These are phyloP conservation scores for Whalleya microplaca DNA, from an alignment of 2,329 filamentous ascomycete genomes.

Conservation along the genomic window DNA sequence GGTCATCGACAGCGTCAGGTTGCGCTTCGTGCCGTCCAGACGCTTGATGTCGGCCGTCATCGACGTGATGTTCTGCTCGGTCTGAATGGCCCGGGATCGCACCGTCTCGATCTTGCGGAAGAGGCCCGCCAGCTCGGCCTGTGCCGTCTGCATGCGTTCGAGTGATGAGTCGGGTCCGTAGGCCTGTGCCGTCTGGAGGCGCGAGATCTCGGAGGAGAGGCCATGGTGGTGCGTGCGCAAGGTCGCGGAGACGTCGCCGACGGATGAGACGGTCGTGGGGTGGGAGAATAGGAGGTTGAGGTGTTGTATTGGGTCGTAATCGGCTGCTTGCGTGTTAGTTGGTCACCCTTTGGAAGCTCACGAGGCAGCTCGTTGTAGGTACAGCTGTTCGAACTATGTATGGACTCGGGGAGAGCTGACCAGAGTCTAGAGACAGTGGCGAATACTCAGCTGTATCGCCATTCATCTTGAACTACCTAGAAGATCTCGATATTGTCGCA, in stretches of 20 bases:
- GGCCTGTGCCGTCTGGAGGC: constrained; percentile 76
- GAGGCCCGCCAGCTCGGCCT: constrained; percentile 84
- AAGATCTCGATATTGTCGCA: constrained; percentile 9
- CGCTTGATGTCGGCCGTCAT: constrained; percentile 99
- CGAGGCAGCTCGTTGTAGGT: constrained; percentile 28
- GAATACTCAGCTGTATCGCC: constrained; percentile 40
- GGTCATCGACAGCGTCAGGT: constrained; percentile 96
- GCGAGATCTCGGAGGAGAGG: constrained; percentile 76
- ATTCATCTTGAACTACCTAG: constrained; percentile 42
- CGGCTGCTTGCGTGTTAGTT: constrained; percentile 46
- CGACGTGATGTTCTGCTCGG: constrained; percentile 92
- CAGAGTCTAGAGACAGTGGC: constrained; percentile 51
- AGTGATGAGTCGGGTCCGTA: constrained; percentile 86
- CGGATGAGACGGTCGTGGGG: constrained; percentile 79
- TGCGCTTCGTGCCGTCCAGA: constrained; percentile 93
- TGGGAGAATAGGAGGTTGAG: constrained; percentile 93
- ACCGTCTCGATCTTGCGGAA: constrained; percentile 96
- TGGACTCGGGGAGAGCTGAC: constrained; percentile 36
- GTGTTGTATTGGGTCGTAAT: constrained; percentile 92
- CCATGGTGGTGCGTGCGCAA: constrained; percentile 80
- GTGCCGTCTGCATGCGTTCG: constrained; percentile 87
- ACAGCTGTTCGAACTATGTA: background rate
- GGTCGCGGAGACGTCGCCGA: constrained; percentile 72
- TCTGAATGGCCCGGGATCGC: constrained; percentile 84
- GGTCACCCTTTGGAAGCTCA: constrained; percentile 29